phyloP scores from a whole-genome alignment of 495 filamentous ascomycete species.

The Penicillium longicatenatum region DNA sequence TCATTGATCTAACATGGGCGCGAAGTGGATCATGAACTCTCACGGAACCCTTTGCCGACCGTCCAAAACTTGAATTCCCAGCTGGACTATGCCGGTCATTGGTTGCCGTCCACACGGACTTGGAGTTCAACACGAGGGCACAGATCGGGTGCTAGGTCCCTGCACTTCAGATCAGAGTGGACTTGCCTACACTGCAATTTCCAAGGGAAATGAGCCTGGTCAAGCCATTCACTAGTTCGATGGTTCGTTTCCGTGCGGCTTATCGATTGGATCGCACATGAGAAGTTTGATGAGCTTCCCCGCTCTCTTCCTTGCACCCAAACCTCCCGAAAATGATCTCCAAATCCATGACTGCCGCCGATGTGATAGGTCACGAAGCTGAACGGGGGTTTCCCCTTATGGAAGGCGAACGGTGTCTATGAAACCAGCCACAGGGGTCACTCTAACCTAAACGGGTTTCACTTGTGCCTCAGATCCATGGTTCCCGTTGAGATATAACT shows the following conservation, averaged over 20 bases:
- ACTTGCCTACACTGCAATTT: not conserved
- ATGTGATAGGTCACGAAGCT: not conserved
- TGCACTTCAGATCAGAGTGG: not conserved
- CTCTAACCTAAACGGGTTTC: slow-evolving; percentile 1
- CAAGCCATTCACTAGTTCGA: not conserved
- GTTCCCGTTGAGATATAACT: not conserved
- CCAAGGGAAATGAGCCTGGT: not conserved
- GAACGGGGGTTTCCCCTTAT: not conserved
- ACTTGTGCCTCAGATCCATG: not conserved
- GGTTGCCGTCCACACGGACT: not conserved
- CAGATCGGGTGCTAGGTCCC: too few species aligned
- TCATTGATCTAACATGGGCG: not conserved
- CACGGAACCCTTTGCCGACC: slow-evolving; percentile 27
- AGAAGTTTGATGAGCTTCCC: slow-evolving; percentile 1
- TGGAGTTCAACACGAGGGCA: not conserved
- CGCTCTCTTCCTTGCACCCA: not conserved
- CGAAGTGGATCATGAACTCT: slow-evolving; percentile 9
- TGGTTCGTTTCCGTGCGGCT: not conserved
- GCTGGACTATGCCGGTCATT: not conserved
- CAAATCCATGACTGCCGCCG: too few species aligned
- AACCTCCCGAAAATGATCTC: too few species aligned
- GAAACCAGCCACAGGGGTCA: slow-evolving; percentile 4
- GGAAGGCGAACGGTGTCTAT: not conserved
- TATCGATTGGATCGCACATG: slow-evolving; percentile 3
- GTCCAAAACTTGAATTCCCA: not conserved